phyloP scores from a whole-genome alignment of 345 rosid species.

The Capsella bursapastoris region DNA sequence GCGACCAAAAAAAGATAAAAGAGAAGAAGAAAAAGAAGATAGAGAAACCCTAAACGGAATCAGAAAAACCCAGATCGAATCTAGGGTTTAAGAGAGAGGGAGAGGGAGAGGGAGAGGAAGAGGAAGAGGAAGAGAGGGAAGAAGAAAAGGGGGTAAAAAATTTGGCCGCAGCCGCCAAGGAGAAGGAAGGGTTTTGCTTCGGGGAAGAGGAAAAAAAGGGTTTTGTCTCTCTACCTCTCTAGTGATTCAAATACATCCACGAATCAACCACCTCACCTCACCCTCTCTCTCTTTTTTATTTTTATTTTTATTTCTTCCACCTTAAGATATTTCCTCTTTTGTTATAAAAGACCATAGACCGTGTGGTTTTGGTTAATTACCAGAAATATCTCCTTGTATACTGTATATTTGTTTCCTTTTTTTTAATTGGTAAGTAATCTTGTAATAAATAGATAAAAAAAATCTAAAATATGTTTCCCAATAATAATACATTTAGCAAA shows the following conservation, averaged over 20 bases:
- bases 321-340: constrained; percentile 43
- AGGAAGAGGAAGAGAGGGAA: neutral
- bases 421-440: neutral
- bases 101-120: constrained; percentile 10
- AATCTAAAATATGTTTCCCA: neutral
- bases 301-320: constrained; percentile 19
- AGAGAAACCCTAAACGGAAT: constrained; percentile 38
- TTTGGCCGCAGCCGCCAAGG: neutral
- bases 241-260: constrained; percentile 70
- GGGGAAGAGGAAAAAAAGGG: constrained; percentile 50
- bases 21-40: constrained; percentile 19
- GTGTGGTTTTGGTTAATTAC: constrained; percentile 9
- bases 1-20: constrained; percentile 31
- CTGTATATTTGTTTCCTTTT: neutral
- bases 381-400: neutral
- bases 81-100: constrained; percentile 36
- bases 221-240: constrained; percentile 42
- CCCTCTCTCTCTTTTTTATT: neutral
- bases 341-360: neutral
- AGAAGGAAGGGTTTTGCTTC: neutral
- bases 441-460: constrained; percentile 7
- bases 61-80: constrained; percentile 42
- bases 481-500: neutral
- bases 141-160: neutral
- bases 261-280: constrained; percentile 8